phyloP scores from a whole-genome alignment of 208 protist genomes.

The Acanthamoeba polyphaga region DNA sequence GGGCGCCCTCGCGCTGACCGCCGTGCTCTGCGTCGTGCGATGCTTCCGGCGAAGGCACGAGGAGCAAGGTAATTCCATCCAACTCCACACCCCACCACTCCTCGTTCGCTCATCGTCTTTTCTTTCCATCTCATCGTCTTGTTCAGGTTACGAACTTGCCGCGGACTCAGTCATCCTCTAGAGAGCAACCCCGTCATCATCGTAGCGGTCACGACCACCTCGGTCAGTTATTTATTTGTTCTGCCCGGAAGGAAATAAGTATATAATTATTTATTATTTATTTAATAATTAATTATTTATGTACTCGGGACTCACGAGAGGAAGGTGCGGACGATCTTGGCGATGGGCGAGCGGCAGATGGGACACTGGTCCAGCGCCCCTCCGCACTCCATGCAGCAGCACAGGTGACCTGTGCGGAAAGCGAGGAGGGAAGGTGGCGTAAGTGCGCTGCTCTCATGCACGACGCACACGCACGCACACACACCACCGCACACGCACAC shows the following conservation, averaged over 20 bases:
- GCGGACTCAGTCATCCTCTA: conserved; percentile 33
- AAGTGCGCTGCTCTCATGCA: too few relatives aligned
- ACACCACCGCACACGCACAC: not conserved
- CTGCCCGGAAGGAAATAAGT: not conserved
- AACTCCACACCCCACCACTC: not conserved
- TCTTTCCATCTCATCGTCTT: not conserved
- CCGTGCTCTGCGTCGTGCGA: not conserved
- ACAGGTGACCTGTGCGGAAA: not conserved
- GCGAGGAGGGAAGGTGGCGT: too few relatives aligned
- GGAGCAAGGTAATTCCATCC: not conserved
- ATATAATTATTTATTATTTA: not conserved
- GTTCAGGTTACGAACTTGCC: conserved; percentile 13
- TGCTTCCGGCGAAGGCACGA: conserved; percentile 5
- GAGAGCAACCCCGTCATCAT: not conserved
- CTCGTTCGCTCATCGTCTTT: not conserved
- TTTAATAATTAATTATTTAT: too few relatives aligned
- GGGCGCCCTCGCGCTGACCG: not conserved
- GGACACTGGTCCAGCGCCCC: conserved; percentile 14
- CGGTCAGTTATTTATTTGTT: not conserved
- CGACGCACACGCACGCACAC: not conserved
- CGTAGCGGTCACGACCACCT: not conserved
- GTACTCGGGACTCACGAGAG: not conserved
- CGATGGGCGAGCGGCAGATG: conserved; percentile 28
- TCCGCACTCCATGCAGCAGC: conserved; percentile 47
- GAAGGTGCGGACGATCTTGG: conserved; percentile 25